Conservation (phyloP, 495 filamentous ascomycete species). For the Bathelium albidoporum region DNA sequence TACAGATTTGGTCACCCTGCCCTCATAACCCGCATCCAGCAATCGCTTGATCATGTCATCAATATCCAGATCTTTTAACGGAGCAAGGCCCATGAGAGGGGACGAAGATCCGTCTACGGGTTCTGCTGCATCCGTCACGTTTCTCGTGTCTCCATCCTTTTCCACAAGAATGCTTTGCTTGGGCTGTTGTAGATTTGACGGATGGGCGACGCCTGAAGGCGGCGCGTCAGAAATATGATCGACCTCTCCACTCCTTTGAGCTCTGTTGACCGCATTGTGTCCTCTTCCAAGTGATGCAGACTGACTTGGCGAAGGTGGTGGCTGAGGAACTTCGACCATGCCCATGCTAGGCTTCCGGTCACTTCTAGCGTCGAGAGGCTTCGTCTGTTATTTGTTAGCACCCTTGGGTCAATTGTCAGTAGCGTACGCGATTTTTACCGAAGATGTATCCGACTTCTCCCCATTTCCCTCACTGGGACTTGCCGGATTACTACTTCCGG, state of each 20-base stretch:
- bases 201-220: slow-evolving; percentile 48
- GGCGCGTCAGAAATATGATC: slow-evolving; percentile 93
- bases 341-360: slow-evolving; percentile 22
- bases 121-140: not conserved
- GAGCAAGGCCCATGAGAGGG: slow-evolving; percentile 52
- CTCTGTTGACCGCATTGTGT: slow-evolving; percentile 67
- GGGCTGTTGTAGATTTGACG: slow-evolving; percentile 43
- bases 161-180: slow-evolving; percentile 76
- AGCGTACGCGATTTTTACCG: slow-evolving; percentile 49
- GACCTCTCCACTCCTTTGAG: slow-evolving; percentile 80
- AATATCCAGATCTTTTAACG: slow-evolving; percentile 81
- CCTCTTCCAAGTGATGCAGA: slow-evolving; percentile 65
- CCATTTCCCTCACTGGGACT: slow-evolving; percentile 25
- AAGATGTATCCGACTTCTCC: slow-evolving; percentile 67
- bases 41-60: slow-evolving; percentile 96
- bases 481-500: slow-evolving; percentile 37
- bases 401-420: slow-evolving; percentile 36
- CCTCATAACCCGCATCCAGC: slow-evolving; percentile 87
- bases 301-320: slow-evolving; percentile 82
- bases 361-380: slow-evolving; percentile 20
- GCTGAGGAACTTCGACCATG: slow-evolving; percentile 48
- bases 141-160: slow-evolving; percentile 32
- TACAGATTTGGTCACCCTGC: slow-evolving; percentile 94
- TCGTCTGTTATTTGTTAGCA: slow-evolving; percentile 36
- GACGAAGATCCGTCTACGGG: slow-evolving; percentile 24